Percentiles rank a stretch among this genome's conserved stretches.
phyloP scores from a whole-genome alignment of 2,329 filamentous ascomycete genomes.

The Trichoderma citrinoviride region DNA sequence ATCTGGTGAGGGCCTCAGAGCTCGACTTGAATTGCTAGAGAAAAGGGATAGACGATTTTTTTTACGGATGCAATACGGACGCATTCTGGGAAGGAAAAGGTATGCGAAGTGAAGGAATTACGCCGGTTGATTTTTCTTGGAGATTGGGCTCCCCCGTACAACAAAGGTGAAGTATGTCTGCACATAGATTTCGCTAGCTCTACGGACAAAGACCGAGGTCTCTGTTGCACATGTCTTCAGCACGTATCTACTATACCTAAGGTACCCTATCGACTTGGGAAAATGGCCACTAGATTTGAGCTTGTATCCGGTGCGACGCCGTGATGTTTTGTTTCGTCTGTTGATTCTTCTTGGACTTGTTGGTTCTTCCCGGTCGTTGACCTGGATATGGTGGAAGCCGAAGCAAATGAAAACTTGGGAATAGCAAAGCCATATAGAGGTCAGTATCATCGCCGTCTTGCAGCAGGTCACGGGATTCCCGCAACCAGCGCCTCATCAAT shows the following conservation, averaged over 20 bases:
- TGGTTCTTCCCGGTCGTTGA: too few species aligned
- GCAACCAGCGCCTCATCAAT: slow-evolving; percentile 1
- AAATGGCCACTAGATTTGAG: not conserved
- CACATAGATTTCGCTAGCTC: slow-evolving; percentile 9
- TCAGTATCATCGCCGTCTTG: not conserved
- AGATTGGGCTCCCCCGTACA: not conserved
- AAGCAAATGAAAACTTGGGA: too few species aligned
- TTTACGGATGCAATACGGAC: not conserved
- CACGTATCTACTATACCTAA: not conserved
- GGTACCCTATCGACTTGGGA: too few species aligned
- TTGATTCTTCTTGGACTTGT: too few species aligned
- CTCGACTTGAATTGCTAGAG: not conserved
- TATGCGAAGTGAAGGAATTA: not conserved
- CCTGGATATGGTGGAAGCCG: not conserved
- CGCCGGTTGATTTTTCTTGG: slow-evolving; percentile 7
- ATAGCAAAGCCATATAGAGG: not conserved
- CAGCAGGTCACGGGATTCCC: slow-evolving; percentile 18
- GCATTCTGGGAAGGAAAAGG: not conserved
- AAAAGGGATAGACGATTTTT: slow-evolving; percentile 1
- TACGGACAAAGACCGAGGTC: slow-evolving; percentile 3
- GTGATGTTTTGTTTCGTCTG: too few species aligned
- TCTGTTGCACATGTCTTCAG: not conserved
- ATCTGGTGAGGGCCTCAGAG: not conserved
- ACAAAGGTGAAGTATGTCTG: slow-evolving; percentile 23
- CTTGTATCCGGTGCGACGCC: too few species aligned